Percentiles rank a stretch among this genome's conserved stretches.
Evolutionary conservation across 1,284 basidiomycete species (phyloP).

Genomic region (Boletellus sp.): DNA sequence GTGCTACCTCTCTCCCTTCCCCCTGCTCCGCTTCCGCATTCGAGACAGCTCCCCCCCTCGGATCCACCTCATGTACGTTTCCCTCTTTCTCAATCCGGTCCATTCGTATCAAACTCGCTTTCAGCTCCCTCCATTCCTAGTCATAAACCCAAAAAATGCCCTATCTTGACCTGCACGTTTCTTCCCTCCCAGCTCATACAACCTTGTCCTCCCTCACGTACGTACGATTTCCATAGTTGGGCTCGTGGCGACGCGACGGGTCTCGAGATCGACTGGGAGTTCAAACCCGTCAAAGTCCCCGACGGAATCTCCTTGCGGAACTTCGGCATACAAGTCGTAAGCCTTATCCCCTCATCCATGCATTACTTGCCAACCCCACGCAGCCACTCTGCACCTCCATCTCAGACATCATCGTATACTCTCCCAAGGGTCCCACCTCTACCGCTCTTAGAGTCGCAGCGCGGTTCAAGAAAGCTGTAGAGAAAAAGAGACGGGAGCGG

Average conservation of each 20-base stretch:
- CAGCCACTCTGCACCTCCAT: slow-evolving; percentile 59
- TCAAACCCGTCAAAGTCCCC: slow-evolving; percentile 63
- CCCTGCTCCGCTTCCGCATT: slow-evolving; percentile 14
- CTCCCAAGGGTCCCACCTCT: slow-evolving; percentile 42
- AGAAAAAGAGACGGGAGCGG: slow-evolving; percentile 38
- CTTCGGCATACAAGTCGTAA: slow-evolving; percentile 79
- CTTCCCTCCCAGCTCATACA: slow-evolving; percentile 43
- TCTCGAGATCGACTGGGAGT: slow-evolving; percentile 48
- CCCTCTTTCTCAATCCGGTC: neutral
- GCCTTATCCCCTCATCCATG: slow-evolving; percentile 30
- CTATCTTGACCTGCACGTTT: slow-evolving; percentile 51
- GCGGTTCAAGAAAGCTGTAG: slow-evolving; percentile 39
- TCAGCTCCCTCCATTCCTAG: slow-evolving; percentile 10
- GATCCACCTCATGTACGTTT: slow-evolving; percentile 6
- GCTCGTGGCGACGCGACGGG: slow-evolving; percentile 11
- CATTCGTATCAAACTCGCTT: slow-evolving; percentile 3
- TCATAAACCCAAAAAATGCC: slow-evolving; percentile 20
- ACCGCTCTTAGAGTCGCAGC: slow-evolving; percentile 39
- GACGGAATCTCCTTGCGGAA: slow-evolving; percentile 75
- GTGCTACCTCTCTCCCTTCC: slow-evolving; percentile 30
- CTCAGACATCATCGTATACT: slow-evolving; percentile 64
- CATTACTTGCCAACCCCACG: slow-evolving; percentile 5
- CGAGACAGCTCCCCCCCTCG: slow-evolving; percentile 4
- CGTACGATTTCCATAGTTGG: slow-evolving; percentile 24
- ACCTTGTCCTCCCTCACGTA: slow-evolving; percentile 20